Conservation (phyloP, 768 basidiomycete genomes). For the Kwoniella sp. region DNA sequence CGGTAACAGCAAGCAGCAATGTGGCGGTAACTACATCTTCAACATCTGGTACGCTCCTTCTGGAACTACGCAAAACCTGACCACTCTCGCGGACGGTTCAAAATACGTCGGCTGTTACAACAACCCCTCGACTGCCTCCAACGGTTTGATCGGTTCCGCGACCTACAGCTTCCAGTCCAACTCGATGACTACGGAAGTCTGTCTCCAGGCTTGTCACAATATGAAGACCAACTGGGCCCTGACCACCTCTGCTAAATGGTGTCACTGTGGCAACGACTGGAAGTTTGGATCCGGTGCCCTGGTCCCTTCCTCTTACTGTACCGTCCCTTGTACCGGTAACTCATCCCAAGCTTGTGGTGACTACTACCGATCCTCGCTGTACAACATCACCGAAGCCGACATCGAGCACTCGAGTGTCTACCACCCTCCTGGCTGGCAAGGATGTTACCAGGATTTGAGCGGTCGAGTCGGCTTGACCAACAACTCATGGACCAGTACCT, state of each 20-base stretch:
- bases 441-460: conserved; percentile 27
- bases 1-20: conserved; percentile 22
- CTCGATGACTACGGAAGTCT: conserved; percentile 46
- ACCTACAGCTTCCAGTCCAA: conserved; percentile 36
- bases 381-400: conserved; percentile 36
- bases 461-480: conserved; percentile 24
- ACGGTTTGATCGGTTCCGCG: conserved; percentile 25
- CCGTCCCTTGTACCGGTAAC: conserved; percentile 44
- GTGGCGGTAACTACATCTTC: conserved; percentile 28
- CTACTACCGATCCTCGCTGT: conserved; percentile 32
- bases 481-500: conserved; percentile 24
- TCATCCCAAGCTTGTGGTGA: conserved; percentile 42
- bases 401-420: conserved; percentile 5
- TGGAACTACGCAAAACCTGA: conserved; percentile 13
- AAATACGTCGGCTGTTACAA: conserved; percentile 42
- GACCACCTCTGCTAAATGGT: conserved; percentile 36
- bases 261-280: conserved; percentile 44
- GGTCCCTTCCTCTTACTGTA: conserved; percentile 37
- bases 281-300: conserved; percentile 29
- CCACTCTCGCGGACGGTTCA: conserved; percentile 9
- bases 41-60: conserved; percentile 24
- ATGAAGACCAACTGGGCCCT: conserved; percentile 42
- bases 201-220: conserved; percentile 41
- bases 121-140: conserved; percentile 20
- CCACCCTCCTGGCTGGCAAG: conserved; percentile 34